Base-by-base conservation (phyloP, 192 early-diverging fungal species). In the Coemansia erecta region DNA sequence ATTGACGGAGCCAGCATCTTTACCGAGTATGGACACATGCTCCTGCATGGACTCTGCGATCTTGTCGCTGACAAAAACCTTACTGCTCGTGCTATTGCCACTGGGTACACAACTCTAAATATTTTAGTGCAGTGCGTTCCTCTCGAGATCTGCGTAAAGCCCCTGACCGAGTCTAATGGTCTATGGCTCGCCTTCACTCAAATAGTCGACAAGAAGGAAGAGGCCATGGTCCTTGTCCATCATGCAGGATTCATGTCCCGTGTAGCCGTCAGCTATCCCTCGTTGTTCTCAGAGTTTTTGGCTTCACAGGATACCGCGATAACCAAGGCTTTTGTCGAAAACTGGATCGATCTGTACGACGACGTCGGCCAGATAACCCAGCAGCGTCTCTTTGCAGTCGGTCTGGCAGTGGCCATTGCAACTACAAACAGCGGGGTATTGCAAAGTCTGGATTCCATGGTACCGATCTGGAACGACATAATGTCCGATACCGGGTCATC, bases 381-480 rank as follows among this genome's bases (percentile, higher is more conserved):
- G n/a, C 68, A 68, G 35, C 67, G 74, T 8, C 46, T 77, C 37
- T 55, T 67, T 55, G 64, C 64, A 4, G 24, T 77, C 8, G 47
- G 53, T 0, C 39, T 77, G 53, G 74, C 68, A 5, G 61, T 61
- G n/a, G 64, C 68, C 0, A 60, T 71, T 10, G 68, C 58, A 11
- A 64, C 68, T 19, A 56, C 70, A 10, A 77, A 71, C 33, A 61
- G 67, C 23, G 68, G 74, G 2, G 28, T 77, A 9, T 53, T 77
- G 6, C 44, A 57, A 39, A 54, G 28, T 12, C 28, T 77, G 26
- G 68, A 68, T 15, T 35, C 57, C 41, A 71, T 71, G 68, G 68
- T 77, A n/a, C 74, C 74, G 1, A 49, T 77, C 14, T 77, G 74
- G 74, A 77, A 66, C 58, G 74, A 68, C 4, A 60, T 77, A 5